Evolutionary conservation across 2,329 filamentous ascomycete species (phyloP), one percentile per base, ranked within the genome.

Genomic region (Chaetomiaceae sp.): DNA sequence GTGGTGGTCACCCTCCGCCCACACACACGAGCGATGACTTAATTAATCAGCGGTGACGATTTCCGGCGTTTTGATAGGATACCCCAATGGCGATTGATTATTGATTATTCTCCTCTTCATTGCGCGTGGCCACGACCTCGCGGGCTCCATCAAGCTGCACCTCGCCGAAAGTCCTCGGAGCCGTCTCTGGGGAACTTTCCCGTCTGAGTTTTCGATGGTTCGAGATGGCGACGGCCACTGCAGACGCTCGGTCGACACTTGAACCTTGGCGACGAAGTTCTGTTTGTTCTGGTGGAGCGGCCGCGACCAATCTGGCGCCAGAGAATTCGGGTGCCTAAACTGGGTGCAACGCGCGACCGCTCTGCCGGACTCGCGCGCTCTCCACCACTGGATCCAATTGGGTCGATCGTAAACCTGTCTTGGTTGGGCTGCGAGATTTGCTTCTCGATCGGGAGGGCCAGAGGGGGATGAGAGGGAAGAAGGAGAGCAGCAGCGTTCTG

Each of bases 311-410:
- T 56, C 45, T 36, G 25, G 20, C 12, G 34, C 20, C 27, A 53
- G 51, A 50, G 54, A 53, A 57, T 51, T 47, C 39, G 47, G 47
- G 31, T 54, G 51, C 51, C 55, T 51, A 57, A 56, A 53, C 36
- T 33, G 42, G 46, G 39, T 46, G 39, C 34, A 8, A 48, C 25
- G 17, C 19, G 9, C 11, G 22, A 15, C 36, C 20, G 23, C 37
- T 22, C 31, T 36, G 22, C 22, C 12, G 4, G 19, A 7, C 6
- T 36, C 23, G 25, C 6, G 39, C 15, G 4, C 40, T 9, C 38
- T 29, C 40, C 40, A 39, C 52, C 36, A 8, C 5, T 6, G 3
- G 14, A 29, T 42, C 45, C 39, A 22, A 53, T 53, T 53, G 51
- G 51, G 39, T 14, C 31, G 25, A 19, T 53, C 51, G 45, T 53